Evolutionary conservation across 306 rosid genomes (phyloP).

Genomic region (Cicer yamashitae): DNA sequence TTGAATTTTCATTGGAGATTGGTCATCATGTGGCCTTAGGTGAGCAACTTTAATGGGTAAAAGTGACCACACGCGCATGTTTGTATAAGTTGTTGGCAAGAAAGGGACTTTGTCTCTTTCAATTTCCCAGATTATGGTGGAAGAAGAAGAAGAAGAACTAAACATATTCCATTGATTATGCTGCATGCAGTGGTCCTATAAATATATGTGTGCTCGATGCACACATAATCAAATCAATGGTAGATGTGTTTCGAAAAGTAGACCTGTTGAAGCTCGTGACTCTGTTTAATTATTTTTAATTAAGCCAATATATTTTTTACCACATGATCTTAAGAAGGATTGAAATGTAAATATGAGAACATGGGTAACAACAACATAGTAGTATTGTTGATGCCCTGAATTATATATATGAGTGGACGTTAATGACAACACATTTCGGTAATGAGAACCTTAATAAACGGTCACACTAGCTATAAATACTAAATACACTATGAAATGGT

Average conservation of each 20-base stretch:
- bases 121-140: constrained; percentile 26
- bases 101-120: constrained; percentile 47
- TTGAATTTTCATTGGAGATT: constrained; percentile 41
- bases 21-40: constrained; percentile 26
- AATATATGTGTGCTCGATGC: neutral
- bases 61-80: constrained; percentile 41
- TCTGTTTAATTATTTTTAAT: constrained; percentile 33
- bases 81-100: constrained; percentile 48
- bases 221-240: neutral
- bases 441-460: too few species aligned
- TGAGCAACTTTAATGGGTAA: constrained; percentile 47
- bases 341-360: neutral
- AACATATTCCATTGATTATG: neutral
- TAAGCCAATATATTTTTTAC: neutral
- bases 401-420: too few species aligned
- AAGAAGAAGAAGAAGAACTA: neutral
- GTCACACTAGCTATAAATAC: too few species aligned
- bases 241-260: neutral
- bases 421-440: too few species aligned
- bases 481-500: too few species aligned
- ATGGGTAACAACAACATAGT: neutral
- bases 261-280: constrained; percentile 42
- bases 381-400: too few species aligned
- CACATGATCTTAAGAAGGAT: neutral
- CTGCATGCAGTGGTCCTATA: constrained; percentile 31